Evolutionary conservation across 345 rosid species (phyloP).

Genomic region (Durio zibethinus): DNA sequence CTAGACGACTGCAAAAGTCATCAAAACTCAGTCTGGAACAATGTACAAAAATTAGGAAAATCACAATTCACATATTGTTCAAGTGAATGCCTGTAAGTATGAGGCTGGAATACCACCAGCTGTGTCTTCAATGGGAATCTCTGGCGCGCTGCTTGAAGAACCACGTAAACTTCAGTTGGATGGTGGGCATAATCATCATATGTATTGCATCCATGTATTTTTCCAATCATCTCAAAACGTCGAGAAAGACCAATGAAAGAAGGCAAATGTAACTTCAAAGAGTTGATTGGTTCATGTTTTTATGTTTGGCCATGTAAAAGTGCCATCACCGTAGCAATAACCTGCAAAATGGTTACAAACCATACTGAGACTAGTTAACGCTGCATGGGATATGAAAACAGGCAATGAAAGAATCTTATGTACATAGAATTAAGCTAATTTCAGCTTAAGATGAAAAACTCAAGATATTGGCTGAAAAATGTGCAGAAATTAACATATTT

Average conservation of each 20-base stretch:
- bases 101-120: conserved; percentile 34
- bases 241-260: conserved; percentile 30
- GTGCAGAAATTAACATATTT: not conserved
- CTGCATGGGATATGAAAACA: not conserved
- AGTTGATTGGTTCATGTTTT: conserved; percentile 15
- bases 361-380: not conserved
- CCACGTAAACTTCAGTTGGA: conserved; percentile 33
- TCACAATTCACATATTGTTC: not conserved
- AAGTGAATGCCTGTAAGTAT: conserved; percentile 25
- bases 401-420: not conserved
- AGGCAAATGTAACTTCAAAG: conserved; percentile 17
- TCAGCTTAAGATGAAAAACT: conserved; percentile 2
- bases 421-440: not conserved
- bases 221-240: conserved; percentile 32
- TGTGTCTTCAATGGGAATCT: conserved; percentile 25
- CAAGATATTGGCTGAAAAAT: not conserved
- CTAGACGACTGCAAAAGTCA: conserved; percentile 25
- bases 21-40: not conserved
- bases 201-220: conserved; percentile 24
- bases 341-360: conserved; percentile 15
- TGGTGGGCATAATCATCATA: conserved; percentile 40
- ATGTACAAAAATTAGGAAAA: not conserved
- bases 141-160: conserved; percentile 34
- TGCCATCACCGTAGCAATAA: conserved; percentile 26
- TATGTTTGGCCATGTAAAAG: conserved; percentile 18